A percentile compares a stretch with the other conserved stretches of the same genome.
These are phyloP conservation scores for Rhinocladiella mackenziei DNA, from an alignment of 2,329 filamentous ascomycete species.

Conservation along the genomic window DNA sequence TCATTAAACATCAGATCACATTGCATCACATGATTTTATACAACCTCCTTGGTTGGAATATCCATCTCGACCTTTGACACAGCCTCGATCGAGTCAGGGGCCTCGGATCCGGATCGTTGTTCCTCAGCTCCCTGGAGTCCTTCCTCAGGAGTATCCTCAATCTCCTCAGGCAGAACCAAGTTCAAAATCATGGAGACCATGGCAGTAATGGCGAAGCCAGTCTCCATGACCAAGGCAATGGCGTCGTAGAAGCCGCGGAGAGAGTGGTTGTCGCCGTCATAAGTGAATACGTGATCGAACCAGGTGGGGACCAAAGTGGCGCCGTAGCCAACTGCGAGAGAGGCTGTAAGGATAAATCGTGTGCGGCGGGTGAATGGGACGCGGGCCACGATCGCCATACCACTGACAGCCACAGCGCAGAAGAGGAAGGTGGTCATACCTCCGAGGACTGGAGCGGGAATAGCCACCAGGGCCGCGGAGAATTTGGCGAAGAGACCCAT, in stretches of 20 bases:
- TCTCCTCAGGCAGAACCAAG: constrained; percentile 66
- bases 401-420: constrained; percentile 61
- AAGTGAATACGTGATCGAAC: constrained; percentile 44
- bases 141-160: constrained; percentile 57
- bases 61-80: constrained; percentile 8
- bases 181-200: constrained; percentile 71
- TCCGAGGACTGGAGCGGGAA: constrained; percentile 50
- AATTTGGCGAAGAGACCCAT: constrained; percentile 71
- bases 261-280: constrained; percentile 57
- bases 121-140: constrained; percentile 17
- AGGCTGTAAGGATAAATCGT: constrained; percentile 62
- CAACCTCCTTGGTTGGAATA: constrained; percentile 17
- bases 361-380: constrained; percentile 62
- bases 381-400: constrained; percentile 62
- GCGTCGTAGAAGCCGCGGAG: constrained; percentile 56
- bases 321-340: constrained; percentile 57
- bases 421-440: constrained; percentile 63
- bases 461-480: constrained; percentile 63
- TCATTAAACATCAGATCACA: no score
- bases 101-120: constrained; percentile 8
- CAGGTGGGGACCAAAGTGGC: constrained; percentile 48
- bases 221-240: constrained; percentile 67
- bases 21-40: no score
- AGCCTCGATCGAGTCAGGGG: background rate
- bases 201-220: constrained; percentile 59